Evolutionary conservation across 2,329 filamentous ascomycete genomes (phyloP), one percentile per base, ranked within the genome.

Genomic region (Colletotrichum sp.): DNA sequence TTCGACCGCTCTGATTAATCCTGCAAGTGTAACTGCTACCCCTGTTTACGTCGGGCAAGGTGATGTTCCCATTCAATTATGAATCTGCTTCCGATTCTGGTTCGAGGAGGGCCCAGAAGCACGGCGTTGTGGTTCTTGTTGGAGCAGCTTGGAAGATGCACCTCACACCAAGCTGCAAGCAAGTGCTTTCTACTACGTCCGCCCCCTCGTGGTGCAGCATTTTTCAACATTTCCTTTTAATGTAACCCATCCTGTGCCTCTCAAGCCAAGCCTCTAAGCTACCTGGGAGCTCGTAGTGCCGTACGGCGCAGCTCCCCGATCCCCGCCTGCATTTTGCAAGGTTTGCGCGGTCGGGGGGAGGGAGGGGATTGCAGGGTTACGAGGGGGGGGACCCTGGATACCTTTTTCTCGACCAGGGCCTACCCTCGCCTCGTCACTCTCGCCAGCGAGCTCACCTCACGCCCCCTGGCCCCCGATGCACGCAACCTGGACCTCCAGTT

Each of bases 281-380:
- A n/a, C 39, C 39, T 44, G 32, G 62, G 18, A 16, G 28, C 24
- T 67, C 26, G 12, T 62, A 67, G 69, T 59, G 55, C 57, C 69
- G 55, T 34, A 68, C 68, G 62, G 68, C 36, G 36, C 30, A 72
- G 68, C 63, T 52, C 62, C 62, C 52, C 68, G 72, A 72, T 75
- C 63, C 63, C 30, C 63, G 55, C 55, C 63, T 59, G 63, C 21
- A 57, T 26, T 10, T 34, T 44, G 32, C 64, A 49, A 68, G 63
- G 30, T 18, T 32, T 21, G 8, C 36, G 52, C 28, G 34, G 68
- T 67, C 60, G 16, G 62, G 30, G 49, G 44, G 55, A 44, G 59
- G 36, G 36, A 24, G 39, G 18, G 39, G 39, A 49, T n/a, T 44
- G 36, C 39, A 49, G 39, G 39, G 18, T n/a, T 49, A 49, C 34